These are phyloP conservation scores for Gossypium bickii DNA, from an alignment of 345 rosid genomes.

Conservation along the genomic window DNA sequence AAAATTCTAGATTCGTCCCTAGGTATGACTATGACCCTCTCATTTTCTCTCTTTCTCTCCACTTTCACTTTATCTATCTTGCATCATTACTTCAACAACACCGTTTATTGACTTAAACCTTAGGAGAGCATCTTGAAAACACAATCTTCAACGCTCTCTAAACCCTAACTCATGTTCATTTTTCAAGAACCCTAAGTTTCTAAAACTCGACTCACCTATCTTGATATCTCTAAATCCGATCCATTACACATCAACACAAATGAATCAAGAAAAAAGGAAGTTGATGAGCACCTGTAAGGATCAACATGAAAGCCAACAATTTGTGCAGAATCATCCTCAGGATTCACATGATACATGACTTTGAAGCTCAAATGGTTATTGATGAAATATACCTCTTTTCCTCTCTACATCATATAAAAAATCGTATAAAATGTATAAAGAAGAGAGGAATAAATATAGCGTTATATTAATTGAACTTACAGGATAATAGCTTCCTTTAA, in stretches of 20 bases:
- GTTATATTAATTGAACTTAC: constrained; percentile 22
- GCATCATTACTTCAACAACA: too few species aligned
- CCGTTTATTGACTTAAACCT: too few species aligned
- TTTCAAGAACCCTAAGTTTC: too few species aligned
- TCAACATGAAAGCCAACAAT: constrained; percentile 94
- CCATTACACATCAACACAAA: not conserved
- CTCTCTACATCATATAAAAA: constrained; percentile 45
- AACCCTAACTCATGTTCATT: too few species aligned
- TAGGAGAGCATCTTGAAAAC: too few species aligned
- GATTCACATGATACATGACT: constrained; percentile 82
- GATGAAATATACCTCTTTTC: constrained; percentile 85
- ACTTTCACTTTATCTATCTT: too few species aligned
- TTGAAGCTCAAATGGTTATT: constrained; percentile 85
- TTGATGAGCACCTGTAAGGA: constrained; percentile 56
- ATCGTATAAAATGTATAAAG: not conserved
- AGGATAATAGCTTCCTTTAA: constrained; percentile 71
- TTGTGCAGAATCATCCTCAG: constrained; percentile 64
- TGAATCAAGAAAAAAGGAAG: not conserved
- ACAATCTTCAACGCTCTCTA: too few species aligned
- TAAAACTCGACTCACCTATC: too few species aligned
- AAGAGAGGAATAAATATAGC: not conserved
- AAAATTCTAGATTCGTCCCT: accelerated
- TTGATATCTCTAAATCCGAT: too few species aligned
- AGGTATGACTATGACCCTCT: too few species aligned
- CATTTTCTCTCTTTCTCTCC: too few species aligned